Evolutionary conservation across 495 filamentous ascomycete species (phyloP).

Genomic region (Tuber melanosporum): DNA sequence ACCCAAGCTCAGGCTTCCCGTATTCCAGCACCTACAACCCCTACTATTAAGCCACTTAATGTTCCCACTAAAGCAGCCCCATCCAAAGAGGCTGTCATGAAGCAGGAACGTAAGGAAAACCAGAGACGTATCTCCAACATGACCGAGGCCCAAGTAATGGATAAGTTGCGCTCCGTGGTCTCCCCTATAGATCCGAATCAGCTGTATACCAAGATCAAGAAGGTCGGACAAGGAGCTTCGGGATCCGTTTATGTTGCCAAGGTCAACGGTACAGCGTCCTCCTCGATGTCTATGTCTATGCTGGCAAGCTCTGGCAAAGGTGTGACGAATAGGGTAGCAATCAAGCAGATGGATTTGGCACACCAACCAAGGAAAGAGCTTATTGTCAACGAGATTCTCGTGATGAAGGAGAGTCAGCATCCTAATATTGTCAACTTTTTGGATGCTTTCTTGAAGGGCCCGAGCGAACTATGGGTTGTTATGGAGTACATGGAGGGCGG

Average conservation of each 20-base stretch:
- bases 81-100: slow-evolving; percentile 42
- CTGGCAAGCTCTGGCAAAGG: slow-evolving; percentile 33
- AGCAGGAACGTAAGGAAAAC: slow-evolving; percentile 65
- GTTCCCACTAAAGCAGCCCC: slow-evolving; percentile 70
- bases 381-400: slow-evolving; percentile 98
- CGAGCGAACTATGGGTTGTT: slow-evolving; percentile 94
- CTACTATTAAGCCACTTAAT: slow-evolving; percentile 79
- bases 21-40: slow-evolving; percentile 54
- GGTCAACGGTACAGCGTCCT: slow-evolving; percentile 54
- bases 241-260: slow-evolving; percentile 97
- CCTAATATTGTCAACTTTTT: slow-evolving; percentile 98
- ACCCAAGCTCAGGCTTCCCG: slow-evolving; percentile 36
- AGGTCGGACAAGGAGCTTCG: slow-evolving; percentile 96
- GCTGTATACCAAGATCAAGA: slow-evolving; percentile 96
- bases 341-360: slow-evolving; percentile 98
- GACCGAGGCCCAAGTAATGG: slow-evolving; percentile 95
- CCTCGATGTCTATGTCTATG: slow-evolving; percentile 40
- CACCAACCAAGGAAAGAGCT: slow-evolving; percentile 96
- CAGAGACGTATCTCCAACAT: slow-evolving; percentile 95
- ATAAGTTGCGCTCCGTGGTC: slow-evolving; percentile 82
- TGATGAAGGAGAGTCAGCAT: slow-evolving; percentile 93
- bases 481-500: slow-evolving; percentile 99
- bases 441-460: slow-evolving; percentile 90
- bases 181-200: slow-evolving; percentile 85
- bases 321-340: slow-evolving; percentile 67